Evolutionary conservation across 2,329 filamentous ascomycete genomes (phyloP).

Genomic region (Penicillium fuscoglaucum): DNA sequence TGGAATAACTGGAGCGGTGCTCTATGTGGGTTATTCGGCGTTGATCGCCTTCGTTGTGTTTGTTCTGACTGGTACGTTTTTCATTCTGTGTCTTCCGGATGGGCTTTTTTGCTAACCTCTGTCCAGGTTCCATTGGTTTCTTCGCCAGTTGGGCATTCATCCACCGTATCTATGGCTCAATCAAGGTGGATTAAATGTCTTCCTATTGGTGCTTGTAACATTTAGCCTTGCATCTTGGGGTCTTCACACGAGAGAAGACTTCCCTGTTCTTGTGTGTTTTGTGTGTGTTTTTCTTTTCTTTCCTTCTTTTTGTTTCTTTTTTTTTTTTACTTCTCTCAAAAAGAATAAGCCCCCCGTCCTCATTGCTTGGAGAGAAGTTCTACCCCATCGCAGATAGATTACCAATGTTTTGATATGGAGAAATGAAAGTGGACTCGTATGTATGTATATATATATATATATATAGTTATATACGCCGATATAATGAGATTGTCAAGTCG

Average conservation of each 20-base stretch:
- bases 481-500: not conserved
- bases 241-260: not conserved
- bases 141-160: constrained; percentile 94
- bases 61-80: constrained; percentile 80
- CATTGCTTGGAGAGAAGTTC: not conserved
- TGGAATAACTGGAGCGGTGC: constrained; percentile 78
- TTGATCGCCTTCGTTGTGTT: constrained; percentile 90
- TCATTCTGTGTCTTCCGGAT: not conserved
- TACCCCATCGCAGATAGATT: not conserved
- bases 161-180: constrained; percentile 90
- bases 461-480: not conserved
- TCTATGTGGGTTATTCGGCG: constrained; percentile 91
- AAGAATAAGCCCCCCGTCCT: not conserved
- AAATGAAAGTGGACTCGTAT: not conserved
- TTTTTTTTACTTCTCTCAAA: not conserved
- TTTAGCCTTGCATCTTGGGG: constrained; percentile 2
- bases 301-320: not conserved
- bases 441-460: no score
- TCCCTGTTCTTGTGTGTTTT: not conserved
- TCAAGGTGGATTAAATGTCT: constrained; percentile 80
- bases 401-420: not conserved
- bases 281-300: not conserved
- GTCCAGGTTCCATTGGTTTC: constrained; percentile 85
- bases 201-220: not conserved
- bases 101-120: constrained; percentile 9